A percentile compares a stretch with the other conserved stretches of the same genome.
Evolutionary conservation across 1,139 yeast species (phyloP).

Genomic region (Geotrichum bryndzae): DNA sequence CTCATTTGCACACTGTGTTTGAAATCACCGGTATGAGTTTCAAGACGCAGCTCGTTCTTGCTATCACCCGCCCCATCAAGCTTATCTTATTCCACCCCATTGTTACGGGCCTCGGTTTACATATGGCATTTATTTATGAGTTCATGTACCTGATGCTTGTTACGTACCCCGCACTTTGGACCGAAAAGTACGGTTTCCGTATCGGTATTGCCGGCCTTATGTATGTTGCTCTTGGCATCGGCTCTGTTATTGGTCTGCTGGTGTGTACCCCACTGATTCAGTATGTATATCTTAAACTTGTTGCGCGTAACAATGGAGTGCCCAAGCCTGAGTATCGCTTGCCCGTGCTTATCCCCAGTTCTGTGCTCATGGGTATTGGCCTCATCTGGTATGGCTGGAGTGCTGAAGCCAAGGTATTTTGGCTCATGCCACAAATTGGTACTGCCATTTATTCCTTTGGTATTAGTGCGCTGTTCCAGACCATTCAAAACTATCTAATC

Average conservation of each 20-base stretch:
- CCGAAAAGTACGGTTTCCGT: constrained; percentile 42
- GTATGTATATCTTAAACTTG: constrained; percentile 36
- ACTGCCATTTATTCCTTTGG: constrained; percentile 52
- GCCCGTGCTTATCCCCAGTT: constrained; percentile 39
- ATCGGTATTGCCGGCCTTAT: constrained; percentile 51
- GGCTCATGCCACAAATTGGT: constrained; percentile 57
- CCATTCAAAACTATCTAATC: constrained; percentile 55
- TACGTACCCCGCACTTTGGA: constrained; percentile 52
- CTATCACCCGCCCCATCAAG: constrained; percentile 48
- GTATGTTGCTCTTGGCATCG: constrained; percentile 52
- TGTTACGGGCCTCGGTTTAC: constrained; percentile 54
- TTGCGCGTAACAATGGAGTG: constrained; percentile 44
- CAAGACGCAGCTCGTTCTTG: constrained; percentile 22
- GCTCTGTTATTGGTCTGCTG: constrained; percentile 43
- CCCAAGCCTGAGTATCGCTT: constrained; percentile 52
- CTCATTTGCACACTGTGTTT: constrained; percentile 52
- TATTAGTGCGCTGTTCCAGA: constrained; percentile 52
- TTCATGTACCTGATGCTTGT: constrained; percentile 57
- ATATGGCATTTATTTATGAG: constrained; percentile 60
- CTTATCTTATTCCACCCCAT: constrained; percentile 54
- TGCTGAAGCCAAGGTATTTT: constrained; percentile 42
- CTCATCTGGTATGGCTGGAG: constrained; percentile 63
- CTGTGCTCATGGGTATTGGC: constrained; percentile 45
- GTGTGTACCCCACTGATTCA: constrained; percentile 45
- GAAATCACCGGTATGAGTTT: constrained; percentile 38